Evolutionary conservation across 2,329 filamentous ascomycete species (phyloP), one percentile per base, ranked within the genome.

Genomic region (Orbilia ellipsospora): DNA sequence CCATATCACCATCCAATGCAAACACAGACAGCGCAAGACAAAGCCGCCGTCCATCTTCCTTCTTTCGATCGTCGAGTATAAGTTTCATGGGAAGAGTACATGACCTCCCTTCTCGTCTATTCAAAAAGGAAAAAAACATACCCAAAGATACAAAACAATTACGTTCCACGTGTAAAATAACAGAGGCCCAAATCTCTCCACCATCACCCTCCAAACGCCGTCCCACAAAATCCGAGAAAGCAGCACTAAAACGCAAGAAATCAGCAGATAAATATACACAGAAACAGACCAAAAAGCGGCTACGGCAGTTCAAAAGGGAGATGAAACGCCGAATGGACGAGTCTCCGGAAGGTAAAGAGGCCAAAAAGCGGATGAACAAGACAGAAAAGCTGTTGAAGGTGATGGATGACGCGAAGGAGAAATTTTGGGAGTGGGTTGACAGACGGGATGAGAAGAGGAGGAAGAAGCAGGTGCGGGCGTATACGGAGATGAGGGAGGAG

Each of bases 361-460:
- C 66, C 6, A 36, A 44, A n/a, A 63, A 64, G 51, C 40, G n/a
- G 20, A 62, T 62, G 51, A 36, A 40, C 1, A 62, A 56, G 16
- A 69, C 66, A 4, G 56, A 62, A 16, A 69, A 63, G 18, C 8
- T 74, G 8, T 28, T 74, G 1, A 57, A 63, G n/a, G 63, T 63
- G 7, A 67, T 74, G 56, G 63, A 74, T 52, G 23, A 52, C n/a
- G 70, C 70, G 0, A 74, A 74, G 36, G 70, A 74, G 13, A 74
- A 74, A 13, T 67, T 68, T 15, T 74, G 70, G 70, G 63, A 68
- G 4, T 74, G 70, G 70, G 12, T 74, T 20, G 70, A 74, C 15
- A 44, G 65, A n/a, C 40, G 63, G 8, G 70, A 68, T 4, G 70
- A 59, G 20, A 63, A 74, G 18, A 23, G 60, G 10, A 31, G 69